Base-by-base conservation (phyloP, 2,329 filamentous ascomycete genomes). In the Apiospora koreana region DNA sequence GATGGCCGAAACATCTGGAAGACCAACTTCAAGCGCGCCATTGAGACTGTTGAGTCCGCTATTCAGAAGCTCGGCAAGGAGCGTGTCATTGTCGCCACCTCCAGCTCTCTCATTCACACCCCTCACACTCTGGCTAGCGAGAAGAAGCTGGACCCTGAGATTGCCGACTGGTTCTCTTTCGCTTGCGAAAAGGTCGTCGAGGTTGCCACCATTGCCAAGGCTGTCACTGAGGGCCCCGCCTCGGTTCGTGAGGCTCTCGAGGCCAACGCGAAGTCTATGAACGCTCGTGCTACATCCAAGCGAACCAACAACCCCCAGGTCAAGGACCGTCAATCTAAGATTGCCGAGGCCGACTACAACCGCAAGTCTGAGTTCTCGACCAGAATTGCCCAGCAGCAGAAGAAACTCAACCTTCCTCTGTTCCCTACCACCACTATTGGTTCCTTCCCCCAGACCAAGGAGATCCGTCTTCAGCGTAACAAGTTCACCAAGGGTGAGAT, bases 1-100 rank as follows among this genome's bases (percentile, higher is more conserved):
- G 95, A 99, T 79, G 96, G 96, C 79, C 94, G 96, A 80, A 99
- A 99, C 90, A 98, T 99, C 89, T 99, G 96, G 96, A 99, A 99
- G 93, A 98, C 94, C 86, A 97, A 98, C 92, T 93, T 98, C 87
- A 93, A 97, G 90, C 91, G 90, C 79, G 94, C 96, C 80, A 97
- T 99, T 75, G 95, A 96, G 88, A 90, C 87, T 74, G 92, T 96
- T 73, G 94, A 98, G 90, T 87, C 90, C 72, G 96, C 95, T 75
- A 87, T 98, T 79, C 94, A 98, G 88, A 89, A 97, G 88, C 91
- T 99, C 74, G 95, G 96, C 86, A 95, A 97, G 89, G 95, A 98
- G 77, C 94, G 96, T 81, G 95, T 99, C 83, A 93, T 99, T 77
- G 94, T 97, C 77, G 93, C 96, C 80, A 98, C 95, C 77, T 98